Evolutionary conservation across 495 filamentous ascomycete species (phyloP), one percentile per base, ranked within the genome.

Genomic region (Penicillium lagena): DNA sequence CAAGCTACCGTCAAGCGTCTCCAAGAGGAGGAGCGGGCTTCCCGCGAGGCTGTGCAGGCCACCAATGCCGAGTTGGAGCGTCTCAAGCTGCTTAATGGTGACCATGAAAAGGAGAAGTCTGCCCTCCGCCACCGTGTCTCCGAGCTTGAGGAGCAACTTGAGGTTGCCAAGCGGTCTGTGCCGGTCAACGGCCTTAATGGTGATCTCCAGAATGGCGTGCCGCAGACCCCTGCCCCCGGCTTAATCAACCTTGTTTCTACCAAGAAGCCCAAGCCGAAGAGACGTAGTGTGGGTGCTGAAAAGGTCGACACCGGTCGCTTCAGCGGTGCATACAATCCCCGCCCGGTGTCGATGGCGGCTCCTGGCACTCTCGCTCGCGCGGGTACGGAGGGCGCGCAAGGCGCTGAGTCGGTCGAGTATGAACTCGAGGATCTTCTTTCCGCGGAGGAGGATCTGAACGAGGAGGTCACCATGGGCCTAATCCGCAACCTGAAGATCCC

Each of bases 401-500:
- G 81, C 13, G 66, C 80, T 17, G 93, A 97, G 52, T 94, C 86
- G 50, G 83, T 95, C 49, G 93, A 97, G 69, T 76, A 86, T 52
- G 93, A 99, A 65, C 78, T 99, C 34, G 90, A 96, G 66, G 85
- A 85, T 46, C 77, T 99, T 32, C 79, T 99, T 37, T 88, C 93
- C 37, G 93, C 96, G 52, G 93, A 99, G 53, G 91, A 97, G 47
- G 87, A 82, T 39, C 70, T 99, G 46, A 96, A 96, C 58, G 90
- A 97, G 50, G 93, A 99, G 65, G 89, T 97, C 30, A 87, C 91
- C 0, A 80, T 96, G 75, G 93, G 94, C 36, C 75, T 99, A 45
- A 97, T 99, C 58, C 82, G 84, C 59, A 96, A 96, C 56, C 78
- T 99, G 28, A 96, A 94, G 74, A 96, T 97, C 93, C 93, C 11